Conservation (phyloP, 345 rosid genomes). For the Brassica napus region Da-Ae NC_063450.1:48983501-48984000, state of each 20-base stretch:
- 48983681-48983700: neutral
- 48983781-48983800: slow-evolving; percentile 96
- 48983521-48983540: slow-evolving; percentile 88
- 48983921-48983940: slow-evolving; percentile 93
- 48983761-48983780: slow-evolving; percentile 98
- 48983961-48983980: slow-evolving; percentile 73
- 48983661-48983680: neutral
- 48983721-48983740: slow-evolving; percentile 93
- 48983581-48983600: slow-evolving; percentile 90
- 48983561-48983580: slow-evolving; percentile 87
- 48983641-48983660: neutral
- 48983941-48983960: slow-evolving; percentile 81
- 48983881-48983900: neutral
- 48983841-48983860: slow-evolving; percentile 99
- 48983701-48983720: slow-evolving; percentile 72
- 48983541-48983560: slow-evolving; percentile 82
- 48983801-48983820: slow-evolving; percentile 98
- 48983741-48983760: slow-evolving; percentile 91
- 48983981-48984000: slow-evolving; percentile 83
- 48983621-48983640: slow-evolving; percentile 86
- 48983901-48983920: slow-evolving; percentile 12
- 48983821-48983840: slow-evolving; percentile 97
- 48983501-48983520: slow-evolving; percentile 73
- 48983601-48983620: slow-evolving; percentile 82
- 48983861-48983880: slow-evolving; percentile 43